A percentile compares a stretch with the other conserved stretches of the same genome.
Conservation (phyloP, 192 early-diverging fungal genomes). For the Cetraspora pellucida region DNA sequence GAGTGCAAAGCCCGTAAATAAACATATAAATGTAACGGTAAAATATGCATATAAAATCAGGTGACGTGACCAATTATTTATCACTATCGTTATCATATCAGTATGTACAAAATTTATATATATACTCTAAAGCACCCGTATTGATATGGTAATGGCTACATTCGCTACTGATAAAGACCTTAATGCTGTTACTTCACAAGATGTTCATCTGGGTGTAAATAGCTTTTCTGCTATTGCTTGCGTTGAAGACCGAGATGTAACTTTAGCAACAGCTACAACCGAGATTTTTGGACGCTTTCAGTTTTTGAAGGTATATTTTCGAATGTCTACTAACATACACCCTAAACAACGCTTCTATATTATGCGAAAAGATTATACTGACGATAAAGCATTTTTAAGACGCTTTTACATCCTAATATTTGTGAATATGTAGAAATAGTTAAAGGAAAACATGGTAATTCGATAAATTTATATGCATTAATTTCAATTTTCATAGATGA, state of each 20-base stretch:
- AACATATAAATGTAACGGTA: too few relatives aligned
- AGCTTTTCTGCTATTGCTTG: constrained; percentile 25
- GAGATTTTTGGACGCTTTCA: constrained; percentile 55
- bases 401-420: constrained; percentile 58
- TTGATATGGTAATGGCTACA: constrained; percentile 23
- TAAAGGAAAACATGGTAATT: constrained; percentile 62
- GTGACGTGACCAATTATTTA: too few relatives aligned
- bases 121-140: too few relatives aligned
- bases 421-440: constrained; percentile 66
- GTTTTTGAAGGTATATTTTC: constrained; percentile 43
- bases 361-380: not conserved
- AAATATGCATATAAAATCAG: too few relatives aligned
- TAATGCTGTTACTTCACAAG: constrained; percentile 8
- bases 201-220: constrained; percentile 27
- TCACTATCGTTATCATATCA: too few relatives aligned
- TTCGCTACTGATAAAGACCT: constrained; percentile 34
- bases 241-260: constrained; percentile 40
- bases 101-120: too few relatives aligned
- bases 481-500: not conserved
- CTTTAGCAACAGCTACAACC: constrained; percentile 44
- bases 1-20: too few relatives aligned
- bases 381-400: constrained; percentile 38
- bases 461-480: constrained; percentile 13
- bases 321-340: not conserved
- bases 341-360: not conserved